Conservation (phyloP, 2,329 filamentous ascomycete species). For the Diaporthe sp. region DNA sequence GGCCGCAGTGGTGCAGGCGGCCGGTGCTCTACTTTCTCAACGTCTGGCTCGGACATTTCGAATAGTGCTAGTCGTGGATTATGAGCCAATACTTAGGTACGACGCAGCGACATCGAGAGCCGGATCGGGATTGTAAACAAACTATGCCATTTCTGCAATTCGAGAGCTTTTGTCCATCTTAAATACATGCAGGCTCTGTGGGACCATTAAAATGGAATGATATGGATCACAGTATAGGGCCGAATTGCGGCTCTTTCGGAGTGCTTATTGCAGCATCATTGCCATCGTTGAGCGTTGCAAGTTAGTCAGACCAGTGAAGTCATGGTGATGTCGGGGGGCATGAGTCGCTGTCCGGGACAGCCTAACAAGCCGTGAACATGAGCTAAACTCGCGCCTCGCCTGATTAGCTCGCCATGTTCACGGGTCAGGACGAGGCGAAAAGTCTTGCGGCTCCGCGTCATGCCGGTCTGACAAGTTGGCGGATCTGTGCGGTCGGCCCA, state of each 20-base stretch:
- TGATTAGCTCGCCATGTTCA: not conserved
- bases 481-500: not conserved
- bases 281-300: not conserved
- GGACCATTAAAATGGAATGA: not conserved
- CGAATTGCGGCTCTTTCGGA: slow-evolving; percentile 23
- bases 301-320: slow-evolving; percentile 20
- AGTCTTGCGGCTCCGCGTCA: slow-evolving; percentile 7
- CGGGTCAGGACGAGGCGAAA: not conserved
- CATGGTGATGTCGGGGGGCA: slow-evolving; percentile 29
- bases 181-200: not conserved
- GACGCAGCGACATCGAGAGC: not conserved
- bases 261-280: not conserved
- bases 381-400: not conserved
- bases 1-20: not conserved
- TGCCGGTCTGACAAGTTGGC: slow-evolving; percentile 1
- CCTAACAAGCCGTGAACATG: not conserved
- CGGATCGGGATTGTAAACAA: not conserved
- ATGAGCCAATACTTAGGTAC: not conserved
- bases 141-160: not conserved
- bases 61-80: not conserved
- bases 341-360: slow-evolving; percentile 23
- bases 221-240: not conserved
- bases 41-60: slow-evolving; percentile 26
- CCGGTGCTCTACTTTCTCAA: slow-evolving; percentile 31
- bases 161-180: slow-evolving; percentile 5